Conservation (phyloP, 441 rosid genomes). For the Corymbia citriodora region DNA sequence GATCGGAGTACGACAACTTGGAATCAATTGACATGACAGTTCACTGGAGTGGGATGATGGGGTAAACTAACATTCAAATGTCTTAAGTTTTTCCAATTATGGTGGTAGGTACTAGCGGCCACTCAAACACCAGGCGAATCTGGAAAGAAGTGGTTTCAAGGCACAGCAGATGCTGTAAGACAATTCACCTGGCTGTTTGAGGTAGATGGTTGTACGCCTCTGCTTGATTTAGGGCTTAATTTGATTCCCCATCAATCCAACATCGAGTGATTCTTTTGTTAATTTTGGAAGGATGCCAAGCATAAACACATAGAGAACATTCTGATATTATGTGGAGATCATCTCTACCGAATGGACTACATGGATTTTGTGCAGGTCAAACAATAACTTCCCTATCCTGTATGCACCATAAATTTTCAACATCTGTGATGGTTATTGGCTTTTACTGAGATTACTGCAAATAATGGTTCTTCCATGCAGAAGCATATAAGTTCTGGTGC, state of each 20-base stretch:
- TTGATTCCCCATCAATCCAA: neutral
- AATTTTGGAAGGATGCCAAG: slow-evolving; percentile 49
- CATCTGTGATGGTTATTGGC: neutral
- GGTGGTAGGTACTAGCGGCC: slow-evolving; percentile 67
- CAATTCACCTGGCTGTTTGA: slow-evolving; percentile 81
- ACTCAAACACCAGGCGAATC: slow-evolving; percentile 86
- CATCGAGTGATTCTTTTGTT: neutral
- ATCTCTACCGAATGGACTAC: slow-evolving; percentile 85
- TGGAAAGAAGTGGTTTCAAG: slow-evolving; percentile 91
- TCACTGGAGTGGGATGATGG: neutral
- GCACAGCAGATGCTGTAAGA: slow-evolving; percentile 94
- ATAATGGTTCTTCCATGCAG: slow-evolving; percentile 29
- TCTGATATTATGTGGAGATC: slow-evolving; percentile 82
- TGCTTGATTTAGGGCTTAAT: neutral
- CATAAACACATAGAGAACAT: slow-evolving; percentile 70
- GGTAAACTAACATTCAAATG: neutral
- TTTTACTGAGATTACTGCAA: neutral
- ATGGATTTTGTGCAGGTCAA: slow-evolving; percentile 78
- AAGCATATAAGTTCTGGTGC: slow-evolving; percentile 72
- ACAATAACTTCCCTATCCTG: neutral
- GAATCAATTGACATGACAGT: neutral
- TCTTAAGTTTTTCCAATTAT: neutral
- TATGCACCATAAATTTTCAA: neutral
- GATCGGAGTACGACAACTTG: neutral
- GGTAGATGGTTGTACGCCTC: slow-evolving; percentile 19